Percentiles rank a stretch among this genome's conserved stretches.
phyloP scores from a whole-genome alignment of 192 early-diverging fungal genomes.

The Podila verticillata region DNA sequence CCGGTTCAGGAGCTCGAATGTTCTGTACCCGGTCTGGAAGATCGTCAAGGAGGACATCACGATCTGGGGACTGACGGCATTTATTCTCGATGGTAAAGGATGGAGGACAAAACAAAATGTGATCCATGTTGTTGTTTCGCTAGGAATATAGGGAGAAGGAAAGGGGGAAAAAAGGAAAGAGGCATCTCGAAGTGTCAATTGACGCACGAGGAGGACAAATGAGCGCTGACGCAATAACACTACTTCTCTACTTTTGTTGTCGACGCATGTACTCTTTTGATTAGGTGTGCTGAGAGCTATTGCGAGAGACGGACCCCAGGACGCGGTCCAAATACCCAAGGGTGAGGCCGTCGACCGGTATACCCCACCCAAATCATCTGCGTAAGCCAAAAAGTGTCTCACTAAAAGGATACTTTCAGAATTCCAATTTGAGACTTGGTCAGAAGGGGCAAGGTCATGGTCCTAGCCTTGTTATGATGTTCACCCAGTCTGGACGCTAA shows the following conservation, averaged over 20 bases:
- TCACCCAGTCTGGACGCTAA: no score
- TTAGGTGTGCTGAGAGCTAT: slow-evolving; percentile 30
- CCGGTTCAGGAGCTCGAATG: slow-evolving; percentile 61
- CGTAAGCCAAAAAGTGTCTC: slow-evolving; percentile 17
- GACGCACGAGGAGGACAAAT: no score
- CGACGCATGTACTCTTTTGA: background rate
- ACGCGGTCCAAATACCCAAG: slow-evolving; percentile 21
- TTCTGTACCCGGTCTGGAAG: slow-evolving; percentile 68
- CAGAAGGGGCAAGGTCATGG: no score
- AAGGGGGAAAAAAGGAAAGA: no score
- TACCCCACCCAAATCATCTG: slow-evolving; percentile 20
- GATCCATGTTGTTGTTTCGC: background rate
- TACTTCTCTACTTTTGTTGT: background rate
- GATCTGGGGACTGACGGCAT: slow-evolving; percentile 88
- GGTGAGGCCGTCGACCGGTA: slow-evolving; percentile 10
- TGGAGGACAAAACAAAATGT: background rate
- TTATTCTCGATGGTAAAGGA: slow-evolving; percentile 70
- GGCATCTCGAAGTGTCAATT: no score
- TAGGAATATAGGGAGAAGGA: no score
- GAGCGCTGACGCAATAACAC: no score
- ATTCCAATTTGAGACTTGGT: no score
- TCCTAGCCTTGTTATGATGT: no score
- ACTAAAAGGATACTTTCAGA: no score
- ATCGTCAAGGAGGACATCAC: slow-evolving; percentile 53
- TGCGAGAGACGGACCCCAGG: slow-evolving; percentile 13